Conservation (phyloP, 164 flowering plant species). For the Tinospora cordifolia region DNA sequence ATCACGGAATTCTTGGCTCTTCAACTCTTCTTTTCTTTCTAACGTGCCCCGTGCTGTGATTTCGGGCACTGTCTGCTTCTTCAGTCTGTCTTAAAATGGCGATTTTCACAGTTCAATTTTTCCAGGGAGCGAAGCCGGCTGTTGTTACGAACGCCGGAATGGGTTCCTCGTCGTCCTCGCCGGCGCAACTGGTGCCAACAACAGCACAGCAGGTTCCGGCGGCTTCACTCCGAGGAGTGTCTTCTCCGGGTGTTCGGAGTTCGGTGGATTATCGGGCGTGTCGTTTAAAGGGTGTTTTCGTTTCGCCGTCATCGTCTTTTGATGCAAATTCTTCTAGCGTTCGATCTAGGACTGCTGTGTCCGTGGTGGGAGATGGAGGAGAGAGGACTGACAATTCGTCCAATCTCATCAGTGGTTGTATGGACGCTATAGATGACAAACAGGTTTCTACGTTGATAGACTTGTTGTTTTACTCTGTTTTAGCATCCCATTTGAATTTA, state of each 20-base stretch:
- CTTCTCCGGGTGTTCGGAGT: constrained; percentile 34
- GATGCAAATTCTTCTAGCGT: constrained; percentile 34
- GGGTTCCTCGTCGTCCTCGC: constrained; percentile 30
- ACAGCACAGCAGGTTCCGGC: constrained; percentile 42
- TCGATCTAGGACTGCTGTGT: constrained; percentile 28
- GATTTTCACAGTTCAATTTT: constrained; percentile 12
- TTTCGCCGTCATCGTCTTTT: constrained; percentile 42
- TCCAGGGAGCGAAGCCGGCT: constrained; percentile 45
- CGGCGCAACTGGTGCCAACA: constrained; percentile 30
- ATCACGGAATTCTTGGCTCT: too few species aligned
- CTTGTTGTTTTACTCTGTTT: too few species aligned
- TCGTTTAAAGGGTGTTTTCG: constrained; percentile 45
- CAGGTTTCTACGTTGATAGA: constrained; percentile 38
- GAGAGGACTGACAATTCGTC: constrained; percentile 36
- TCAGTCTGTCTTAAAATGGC: constrained; percentile 5
- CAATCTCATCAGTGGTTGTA: constrained; percentile 34
- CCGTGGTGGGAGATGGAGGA: constrained; percentile 44
- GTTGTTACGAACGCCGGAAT: constrained; percentile 31
- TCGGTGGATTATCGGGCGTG: constrained; percentile 45
- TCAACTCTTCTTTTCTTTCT: too few species aligned
- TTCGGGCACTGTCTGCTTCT: background rate
- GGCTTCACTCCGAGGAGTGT: constrained; percentile 49
- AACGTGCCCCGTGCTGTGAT: background rate
- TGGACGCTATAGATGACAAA: constrained; percentile 41
- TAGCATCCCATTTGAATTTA: too few species aligned